These are phyloP conservation scores for Aspergillus viridinutans DNA, from an alignment of 2,329 filamentous ascomycete species.

Conservation along the genomic window DNA sequence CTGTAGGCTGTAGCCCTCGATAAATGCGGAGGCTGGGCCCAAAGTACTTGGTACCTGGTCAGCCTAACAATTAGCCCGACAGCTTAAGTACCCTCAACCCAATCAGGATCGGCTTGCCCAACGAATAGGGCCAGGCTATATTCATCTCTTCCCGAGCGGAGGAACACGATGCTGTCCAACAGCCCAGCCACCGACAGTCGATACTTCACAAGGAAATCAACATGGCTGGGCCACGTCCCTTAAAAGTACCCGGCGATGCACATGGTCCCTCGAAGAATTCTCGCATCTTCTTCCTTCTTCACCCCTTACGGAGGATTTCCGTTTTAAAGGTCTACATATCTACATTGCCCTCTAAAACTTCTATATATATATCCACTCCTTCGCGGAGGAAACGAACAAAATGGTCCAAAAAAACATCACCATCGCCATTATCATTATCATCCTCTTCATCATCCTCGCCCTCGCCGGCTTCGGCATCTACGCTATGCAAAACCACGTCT, in stretches of 20 bases:
- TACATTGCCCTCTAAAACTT: neutral
- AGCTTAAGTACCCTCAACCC: conserved; percentile 13
- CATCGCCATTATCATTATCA: conserved; percentile 49
- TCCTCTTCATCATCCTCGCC: conserved; percentile 46
- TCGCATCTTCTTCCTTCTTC: neutral
- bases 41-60: conserved; percentile 4
- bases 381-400: conserved; percentile 8
- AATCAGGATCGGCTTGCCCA: neutral
- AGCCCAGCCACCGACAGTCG: conserved; percentile 6
- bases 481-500: conserved; percentile 29
- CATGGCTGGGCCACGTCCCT: conserved; percentile 17
- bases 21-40: conserved; percentile 12
- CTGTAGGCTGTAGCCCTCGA: neutral
- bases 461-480: conserved; percentile 38
- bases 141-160: no score
- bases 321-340: neutral
- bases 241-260: conserved; percentile 4
- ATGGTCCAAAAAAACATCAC: conserved; percentile 46
- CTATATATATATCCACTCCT: neutral
- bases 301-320: neutral
- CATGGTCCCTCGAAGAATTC: neutral
- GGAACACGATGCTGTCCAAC: neutral
- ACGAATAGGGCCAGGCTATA: neutral
- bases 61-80: conserved; percentile 6
- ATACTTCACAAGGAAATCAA: conserved; percentile 8